A percentile compares a stretch with the other conserved stretches of the same genome.
Conservation (phyloP, 805 yeast genomes). For the Ogataea saltuana region DNA sequence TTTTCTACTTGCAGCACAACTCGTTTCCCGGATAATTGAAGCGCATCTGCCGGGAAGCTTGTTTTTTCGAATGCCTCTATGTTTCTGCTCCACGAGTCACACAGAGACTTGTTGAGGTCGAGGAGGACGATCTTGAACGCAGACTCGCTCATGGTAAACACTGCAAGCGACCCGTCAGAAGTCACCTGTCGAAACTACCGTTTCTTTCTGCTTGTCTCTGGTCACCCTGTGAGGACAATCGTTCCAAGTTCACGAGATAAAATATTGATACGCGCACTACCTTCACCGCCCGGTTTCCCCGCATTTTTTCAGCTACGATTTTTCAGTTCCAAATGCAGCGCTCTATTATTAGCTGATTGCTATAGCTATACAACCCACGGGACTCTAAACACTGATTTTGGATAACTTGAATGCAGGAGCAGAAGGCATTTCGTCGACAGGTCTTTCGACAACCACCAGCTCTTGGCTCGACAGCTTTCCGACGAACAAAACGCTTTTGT, state of each 20-base stretch:
- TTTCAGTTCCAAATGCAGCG: too few species aligned
- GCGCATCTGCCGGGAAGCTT: constrained; percentile 2
- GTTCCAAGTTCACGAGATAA: too few species aligned
- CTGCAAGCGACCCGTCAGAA: too few species aligned
- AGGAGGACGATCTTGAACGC: constrained; percentile 21
- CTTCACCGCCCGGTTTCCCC: too few species aligned
- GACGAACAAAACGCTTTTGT: constrained; percentile 68
- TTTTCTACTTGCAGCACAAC: constrained; percentile 23
- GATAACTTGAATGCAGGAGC: constrained; percentile 67
- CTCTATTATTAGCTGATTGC: constrained; percentile 5
- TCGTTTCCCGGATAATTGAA: constrained; percentile 23
- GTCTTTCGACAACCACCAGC: constrained; percentile 76
- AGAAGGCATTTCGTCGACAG: constrained; percentile 52
- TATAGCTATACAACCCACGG: not conserved
- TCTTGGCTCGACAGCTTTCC: constrained; percentile 53
- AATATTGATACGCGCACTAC: too few species aligned
- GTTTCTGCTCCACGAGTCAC: constrained; percentile 24
- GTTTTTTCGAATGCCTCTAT: constrained; percentile 17
- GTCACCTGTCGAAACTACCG: too few species aligned
- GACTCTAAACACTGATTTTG: constrained; percentile 43
- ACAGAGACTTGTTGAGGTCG: constrained; percentile 23
- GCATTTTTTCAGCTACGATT: too few species aligned
- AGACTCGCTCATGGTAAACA: not conserved
- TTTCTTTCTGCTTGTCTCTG: too few species aligned
- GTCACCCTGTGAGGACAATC: too few species aligned